Conservation (phyloP, 306 rosid species). For the Gastrolobium villosum region DNA sequence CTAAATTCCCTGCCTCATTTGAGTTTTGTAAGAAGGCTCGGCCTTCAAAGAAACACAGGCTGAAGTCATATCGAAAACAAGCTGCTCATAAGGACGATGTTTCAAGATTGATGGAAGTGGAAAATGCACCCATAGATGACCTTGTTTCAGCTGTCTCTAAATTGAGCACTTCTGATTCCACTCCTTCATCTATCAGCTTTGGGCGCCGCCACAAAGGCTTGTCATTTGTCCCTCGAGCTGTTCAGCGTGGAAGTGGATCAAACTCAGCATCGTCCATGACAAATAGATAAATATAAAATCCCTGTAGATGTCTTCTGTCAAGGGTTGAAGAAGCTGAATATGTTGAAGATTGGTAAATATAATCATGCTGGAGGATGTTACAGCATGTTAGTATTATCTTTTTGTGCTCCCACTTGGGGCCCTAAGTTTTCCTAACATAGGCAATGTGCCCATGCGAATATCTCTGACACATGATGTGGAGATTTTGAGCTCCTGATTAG, state of each 20-base stretch:
- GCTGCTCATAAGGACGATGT: conserved; percentile 53
- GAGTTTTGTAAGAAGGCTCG: conserved; percentile 78
- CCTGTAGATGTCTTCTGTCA: conserved; percentile 36
- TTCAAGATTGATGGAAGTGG: conserved; percentile 82
- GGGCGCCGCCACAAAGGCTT: conserved; percentile 82
- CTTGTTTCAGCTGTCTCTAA: conserved; percentile 84
- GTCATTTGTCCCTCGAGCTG: conserved; percentile 74
- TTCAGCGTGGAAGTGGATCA: conserved; percentile 66
- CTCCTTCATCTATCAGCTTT: conserved; percentile 88
- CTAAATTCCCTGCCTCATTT: conserved; percentile 77
- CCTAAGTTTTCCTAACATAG: conserved; percentile 14
- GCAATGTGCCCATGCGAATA: not conserved
- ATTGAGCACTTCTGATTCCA: conserved; percentile 79
- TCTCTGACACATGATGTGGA: not conserved
- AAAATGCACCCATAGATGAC: conserved; percentile 72
- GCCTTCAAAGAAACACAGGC: conserved; percentile 81
- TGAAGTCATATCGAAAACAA: conserved; percentile 68
- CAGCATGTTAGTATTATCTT: not conserved
- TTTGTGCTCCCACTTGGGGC: conserved; percentile 14
- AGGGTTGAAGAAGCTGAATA: conserved; percentile 38
- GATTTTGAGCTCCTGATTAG: conserved; percentile 28
- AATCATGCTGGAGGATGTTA: conserved; percentile 29
- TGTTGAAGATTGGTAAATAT: conserved; percentile 33
- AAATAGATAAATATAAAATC: conserved; percentile 48
- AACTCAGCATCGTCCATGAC: conserved; percentile 50